Evolutionary conservation across 2,329 filamentous ascomycete genomes (phyloP), one percentile per base, ranked within the genome.

Genomic region (Monilinia vaccinii-corymbosi): DNA sequence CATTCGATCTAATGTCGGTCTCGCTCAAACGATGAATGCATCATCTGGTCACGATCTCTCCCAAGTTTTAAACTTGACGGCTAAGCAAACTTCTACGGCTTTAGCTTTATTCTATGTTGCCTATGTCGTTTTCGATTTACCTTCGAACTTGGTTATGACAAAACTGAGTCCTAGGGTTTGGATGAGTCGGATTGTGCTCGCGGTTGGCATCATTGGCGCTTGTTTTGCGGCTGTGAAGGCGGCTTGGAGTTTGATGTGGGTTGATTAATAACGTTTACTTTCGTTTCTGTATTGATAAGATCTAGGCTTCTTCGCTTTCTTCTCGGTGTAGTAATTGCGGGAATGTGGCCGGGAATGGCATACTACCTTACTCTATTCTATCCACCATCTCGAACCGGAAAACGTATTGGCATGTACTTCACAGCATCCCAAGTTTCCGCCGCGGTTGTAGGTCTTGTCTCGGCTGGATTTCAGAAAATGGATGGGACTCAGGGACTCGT

Each of bases 341-440:
- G 91, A 50, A 91, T 96, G 87, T 96, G 91, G 91, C 91, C 91
- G 0, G 91, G 91, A 53, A 96, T 96, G 91, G 84, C 90, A 11
- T 94, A 94, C 73, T 96, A 96, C 70, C 79, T 96, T 50, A 95
- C 91, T 0, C 79, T 96, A 9, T 96, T 96, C 77, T 96, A 96
- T 70, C 91, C 91, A 8, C 91, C 91, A 0, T 89, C 88, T 7
- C 82, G 89, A 14, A 94, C 88, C 1, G 91, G 89, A 16, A 95
- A 94, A 76, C 82, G 91, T 44, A 95, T 96, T 65, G 91, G 91
- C 42, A 83, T 87, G 71, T 96, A 96, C 76, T 96, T 90, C 71
- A 96, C 90, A 2, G 91, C 91, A 1, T 83, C 90, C 0, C 91
- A 96, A 72, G 83, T 96, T 31, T 96, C 91, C 3, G 91, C 91